Base-by-base conservation (phyloP, 2,329 filamentous ascomycete genomes). In the Byssochlamys sp. region DNA sequence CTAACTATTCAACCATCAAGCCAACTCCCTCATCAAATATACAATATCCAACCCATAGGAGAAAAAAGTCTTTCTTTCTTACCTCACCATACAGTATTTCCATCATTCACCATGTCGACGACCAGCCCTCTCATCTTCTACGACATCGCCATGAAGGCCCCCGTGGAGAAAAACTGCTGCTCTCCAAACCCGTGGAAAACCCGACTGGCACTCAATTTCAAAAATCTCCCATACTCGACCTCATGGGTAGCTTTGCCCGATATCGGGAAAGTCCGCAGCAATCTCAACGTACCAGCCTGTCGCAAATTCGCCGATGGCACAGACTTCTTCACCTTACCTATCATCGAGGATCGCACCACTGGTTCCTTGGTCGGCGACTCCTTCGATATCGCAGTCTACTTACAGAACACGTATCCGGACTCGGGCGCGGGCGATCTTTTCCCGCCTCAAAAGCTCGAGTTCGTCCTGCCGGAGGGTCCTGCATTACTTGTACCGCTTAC, bases 381-480 rank as follows among this genome's bases (percentile, higher is more conserved):
- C 2, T 85, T 86, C 64, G 84, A 87, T 55, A 87, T 87, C 59
- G 85, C 84, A 5, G 69, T 79, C 27, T 81, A 85, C 63, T 74
- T 87, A 1, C 78, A 86, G 26, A 69, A 76, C 1, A 74, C 67
- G 0, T 84, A 81, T 56, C 81, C 82, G 0, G 58, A 68, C 29
- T 67, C 75, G 0, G 78, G 78, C 1, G 71, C 65, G 1, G 75
- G 77, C 0, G 67, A 76, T 52, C 73, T 86, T 1, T 81, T 86
- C 62, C 78, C 78, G 0, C 53, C 67, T 0, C 66, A 71, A 52
- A 69, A 60, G 5, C 71, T 81, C 14, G 75, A 78, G 55, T 76
- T 68, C 60, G 57, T 31, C 29, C 11, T 31, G 7, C 2, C 53
- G 3, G 64, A 61, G 2, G 67, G 72, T 29, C 59, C 60, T 0